A percentile compares a stretch with the other conserved stretches of the same genome.
Conservation (phyloP, 1,284 basidiomycete genomes). For the Boletus sp. region DNA sequence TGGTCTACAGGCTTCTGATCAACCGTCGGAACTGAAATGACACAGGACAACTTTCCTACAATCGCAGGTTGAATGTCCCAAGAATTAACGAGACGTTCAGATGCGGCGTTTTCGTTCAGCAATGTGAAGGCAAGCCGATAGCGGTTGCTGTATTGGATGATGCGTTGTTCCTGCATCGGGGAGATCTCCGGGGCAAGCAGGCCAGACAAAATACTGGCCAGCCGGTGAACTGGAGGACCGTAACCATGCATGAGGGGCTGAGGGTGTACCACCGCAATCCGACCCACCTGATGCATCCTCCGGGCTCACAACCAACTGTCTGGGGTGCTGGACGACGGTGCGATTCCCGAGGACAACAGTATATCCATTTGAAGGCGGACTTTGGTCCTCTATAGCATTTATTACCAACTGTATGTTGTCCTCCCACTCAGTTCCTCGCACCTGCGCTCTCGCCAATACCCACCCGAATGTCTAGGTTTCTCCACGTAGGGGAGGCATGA, state of each 20-base stretch:
- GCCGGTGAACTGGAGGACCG: constrained; percentile 18
- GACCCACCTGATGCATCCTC: constrained; percentile 32
- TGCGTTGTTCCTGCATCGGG: constrained; percentile 48
- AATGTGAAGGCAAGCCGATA: constrained; percentile 83
- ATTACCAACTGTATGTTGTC: constrained; percentile 9
- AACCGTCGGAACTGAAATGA: constrained; percentile 14
- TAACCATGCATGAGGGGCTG: constrained; percentile 11
- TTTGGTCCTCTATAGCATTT: constrained; percentile 16
- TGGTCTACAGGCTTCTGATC: constrained; percentile 50
- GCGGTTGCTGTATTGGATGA: constrained; percentile 72
- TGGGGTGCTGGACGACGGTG: constrained; percentile 24
- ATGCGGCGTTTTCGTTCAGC: constrained; percentile 81
- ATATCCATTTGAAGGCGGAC: constrained; percentile 17
- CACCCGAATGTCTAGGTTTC: constrained; percentile 40
- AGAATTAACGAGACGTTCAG: constrained; percentile 55
- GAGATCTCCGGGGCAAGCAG: constrained; percentile 55
- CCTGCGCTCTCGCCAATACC: constrained; percentile 23
- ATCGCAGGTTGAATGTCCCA: constrained; percentile 77
- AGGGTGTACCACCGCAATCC: neutral
- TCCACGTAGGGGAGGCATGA: constrained; percentile 36
- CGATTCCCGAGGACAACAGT: constrained; percentile 25
- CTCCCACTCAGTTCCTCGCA: constrained; percentile 15
- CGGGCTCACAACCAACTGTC: constrained; percentile 22
- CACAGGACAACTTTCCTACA: constrained; percentile 46
- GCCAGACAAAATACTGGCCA: constrained; percentile 43